Percentiles rank a stretch among this genome's conserved stretches.
Evolutionary conservation across 2,329 filamentous ascomycete genomes (phyloP).

Genomic region (Periglandula ipomoeae): DNA sequence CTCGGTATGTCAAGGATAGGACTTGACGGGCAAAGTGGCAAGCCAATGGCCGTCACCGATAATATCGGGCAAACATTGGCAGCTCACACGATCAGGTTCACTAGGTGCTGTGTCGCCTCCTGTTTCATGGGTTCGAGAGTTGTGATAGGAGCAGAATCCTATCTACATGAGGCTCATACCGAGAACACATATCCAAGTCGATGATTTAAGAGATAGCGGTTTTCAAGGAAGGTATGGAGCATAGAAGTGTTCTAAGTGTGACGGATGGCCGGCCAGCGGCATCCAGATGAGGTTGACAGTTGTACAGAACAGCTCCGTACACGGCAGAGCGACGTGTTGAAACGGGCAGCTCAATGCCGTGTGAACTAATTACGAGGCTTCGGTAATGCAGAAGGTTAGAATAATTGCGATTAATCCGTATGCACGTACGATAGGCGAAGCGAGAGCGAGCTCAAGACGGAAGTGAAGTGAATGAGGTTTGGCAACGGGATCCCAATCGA

Average conservation of each 20-base stretch:
- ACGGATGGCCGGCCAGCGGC: conserved; percentile 1
- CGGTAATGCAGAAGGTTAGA: no score
- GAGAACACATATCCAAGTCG: neutral
- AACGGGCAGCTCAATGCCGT: neutral
- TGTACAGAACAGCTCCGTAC: neutral
- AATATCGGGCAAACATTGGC: conserved; percentile 2
- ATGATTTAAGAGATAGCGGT: neutral
- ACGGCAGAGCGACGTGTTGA: neutral
- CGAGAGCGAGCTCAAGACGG: no score
- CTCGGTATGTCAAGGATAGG: neutral
- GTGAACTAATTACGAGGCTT: neutral
- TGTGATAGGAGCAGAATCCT: neutral
- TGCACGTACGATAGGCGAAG: neutral
- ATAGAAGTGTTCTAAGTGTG: conserved; percentile 1
- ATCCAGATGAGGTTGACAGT: conserved; percentile 3
- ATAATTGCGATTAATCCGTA: neutral
- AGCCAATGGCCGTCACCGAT: neutral
- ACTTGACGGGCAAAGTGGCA: neutral
- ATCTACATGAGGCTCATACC: neutral
- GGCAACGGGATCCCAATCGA: neutral
- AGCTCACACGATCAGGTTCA: conserved; percentile 1
- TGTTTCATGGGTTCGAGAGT: neutral
- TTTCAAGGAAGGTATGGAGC: neutral
- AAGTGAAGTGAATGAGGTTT: neutral
- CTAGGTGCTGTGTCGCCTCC: conserved; percentile 1